Evolutionary conservation across 108 stramenopile species (phyloP).

Genomic region (Skeletonema menzelii): DNA sequence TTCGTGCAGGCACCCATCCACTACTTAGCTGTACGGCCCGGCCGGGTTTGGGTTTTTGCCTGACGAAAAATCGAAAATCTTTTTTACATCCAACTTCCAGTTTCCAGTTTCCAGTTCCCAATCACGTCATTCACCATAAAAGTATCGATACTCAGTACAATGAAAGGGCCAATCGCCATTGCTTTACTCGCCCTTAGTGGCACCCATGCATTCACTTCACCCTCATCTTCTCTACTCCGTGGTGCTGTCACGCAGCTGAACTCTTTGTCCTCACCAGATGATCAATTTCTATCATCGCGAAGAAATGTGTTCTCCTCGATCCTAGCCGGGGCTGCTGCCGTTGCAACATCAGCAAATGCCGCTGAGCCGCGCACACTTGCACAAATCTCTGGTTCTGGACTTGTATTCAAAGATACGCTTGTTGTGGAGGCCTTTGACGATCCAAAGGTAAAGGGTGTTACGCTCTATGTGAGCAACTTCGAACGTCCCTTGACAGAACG

Average conservation of each 20-base stretch:
- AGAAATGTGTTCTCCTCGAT: constrained; percentile 30
- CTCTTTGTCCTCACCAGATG: background rate
- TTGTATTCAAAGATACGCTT: constrained; percentile 90
- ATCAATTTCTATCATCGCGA: constrained; percentile 24
- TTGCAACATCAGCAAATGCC: constrained; percentile 37
- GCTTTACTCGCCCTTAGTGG: background rate
- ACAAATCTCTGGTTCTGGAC: constrained; percentile 71
- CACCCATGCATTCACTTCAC: background rate
- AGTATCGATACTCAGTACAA: background rate
- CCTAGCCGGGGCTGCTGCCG: constrained; percentile 5
- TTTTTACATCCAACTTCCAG: no score
- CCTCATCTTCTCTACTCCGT: background rate
- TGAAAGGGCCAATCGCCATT: background rate
- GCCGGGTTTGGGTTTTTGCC: no score
- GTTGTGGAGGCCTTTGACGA: constrained; percentile 81
- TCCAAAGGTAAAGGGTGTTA: constrained; percentile 80
- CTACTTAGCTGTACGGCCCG: no score
- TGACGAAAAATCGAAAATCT: no score
- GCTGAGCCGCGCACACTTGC: constrained; percentile 63
- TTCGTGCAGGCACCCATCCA: no score
- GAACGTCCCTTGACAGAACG: constrained; percentile 89
- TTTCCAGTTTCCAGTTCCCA: no score
- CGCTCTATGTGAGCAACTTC: constrained; percentile 89
- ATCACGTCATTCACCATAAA: background rate
- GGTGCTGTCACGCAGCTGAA: background rate